Evolutionary conservation across 345 rosid genomes (phyloP), one percentile per base, ranked within the genome.

Genomic region (Eucalyptus pauciflora): DNA sequence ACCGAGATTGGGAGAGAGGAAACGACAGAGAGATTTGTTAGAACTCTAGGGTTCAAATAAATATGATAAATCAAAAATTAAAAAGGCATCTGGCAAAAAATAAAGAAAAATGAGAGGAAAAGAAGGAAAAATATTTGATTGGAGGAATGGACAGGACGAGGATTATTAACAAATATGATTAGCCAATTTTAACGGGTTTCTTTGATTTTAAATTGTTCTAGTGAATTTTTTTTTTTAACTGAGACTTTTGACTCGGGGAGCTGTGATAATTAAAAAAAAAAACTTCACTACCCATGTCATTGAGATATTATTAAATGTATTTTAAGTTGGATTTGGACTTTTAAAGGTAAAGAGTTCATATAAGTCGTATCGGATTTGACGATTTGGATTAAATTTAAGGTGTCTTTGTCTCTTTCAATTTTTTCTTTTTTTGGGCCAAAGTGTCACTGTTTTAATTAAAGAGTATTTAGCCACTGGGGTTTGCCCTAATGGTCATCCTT

Each of bases 331-430:
- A 56, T 56, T 24, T 20, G 5, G 0, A 54, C 60, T 54, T 20
- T 54, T 54, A 27, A 54, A 54, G 25, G 18, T 2, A 1, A 17
- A 56, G 62, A 56, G 62, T 56, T 56, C 62, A 0, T 10, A 24
- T 52, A 56, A 56, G 6, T 24, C 13, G 0, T 10, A 22, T 56
- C 13, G 29, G 29, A 24, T 24, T 0, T 56, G 13, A 56, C 29
- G 0, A 56, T 8, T 0, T 4, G 6, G 29, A 56, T 56, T 56
- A 9, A 56, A 24, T 56, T 2, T 56, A 56, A 24, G 6, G 13
- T 18, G 56, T 52, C 56, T 1, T 52, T 52, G 2, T 18, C 1
- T 52, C 24, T 1, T 56, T 24, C 6, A 0, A n/a, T 1, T 56
- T 9, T 51, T 1, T 56, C 4, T 51, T 50, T 24, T 24, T 56